Base-by-base conservation (phyloP, 2,329 filamentous ascomycete species). In the Phialemonium atrogriseum region DNA sequence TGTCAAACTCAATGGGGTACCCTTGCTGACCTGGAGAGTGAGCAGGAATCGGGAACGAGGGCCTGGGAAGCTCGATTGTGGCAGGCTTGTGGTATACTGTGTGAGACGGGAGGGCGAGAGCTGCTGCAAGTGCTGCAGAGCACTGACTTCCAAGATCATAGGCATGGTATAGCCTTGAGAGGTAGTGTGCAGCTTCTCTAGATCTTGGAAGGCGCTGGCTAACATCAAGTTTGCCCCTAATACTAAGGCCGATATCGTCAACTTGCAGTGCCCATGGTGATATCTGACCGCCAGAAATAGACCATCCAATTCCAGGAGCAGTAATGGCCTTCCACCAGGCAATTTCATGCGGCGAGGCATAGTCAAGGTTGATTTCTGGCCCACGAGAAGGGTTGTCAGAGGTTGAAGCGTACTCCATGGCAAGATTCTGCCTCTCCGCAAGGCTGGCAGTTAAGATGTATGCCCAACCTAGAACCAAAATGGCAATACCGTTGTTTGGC, bases 401-500 rank as follows among this genome's bases (percentile, higher is more conserved):
- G 16, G 15, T 29, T 16, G 7, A 14, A 16, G 11, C 5, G 8
- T 11, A 15, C 10, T 24, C 22, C 9, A 24, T 15, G 18, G 12
- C 11, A 11, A 39, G 27, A 8, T 20, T 13, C n/a, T 36, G 30
- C 21, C 34, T 26, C 22, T 36, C 34, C 7, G 37, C 37, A 11
- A 39, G 34, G 20, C 30, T 35, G 8, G 33, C 37, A 27, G 24
- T 36, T 2, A 39, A 12, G 12, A 39, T 24, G 24, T 39, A 39
- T 10, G 30, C 34, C 34, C 34, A 39, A 20, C 33, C 37, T 12
- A 36, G 27, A 9, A 32, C 27, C 8, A 34, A 20, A 27, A 33
- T 24, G 13, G 37, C 37, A n/a, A 39, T 27, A 4, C 37, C 34
- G 17, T 39, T 39, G 33, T 39, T 35, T 15, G 27, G 30, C 13